Conservation (phyloP, 78 protist genomes). For the Dictyostelium firmibasis region DNA sequence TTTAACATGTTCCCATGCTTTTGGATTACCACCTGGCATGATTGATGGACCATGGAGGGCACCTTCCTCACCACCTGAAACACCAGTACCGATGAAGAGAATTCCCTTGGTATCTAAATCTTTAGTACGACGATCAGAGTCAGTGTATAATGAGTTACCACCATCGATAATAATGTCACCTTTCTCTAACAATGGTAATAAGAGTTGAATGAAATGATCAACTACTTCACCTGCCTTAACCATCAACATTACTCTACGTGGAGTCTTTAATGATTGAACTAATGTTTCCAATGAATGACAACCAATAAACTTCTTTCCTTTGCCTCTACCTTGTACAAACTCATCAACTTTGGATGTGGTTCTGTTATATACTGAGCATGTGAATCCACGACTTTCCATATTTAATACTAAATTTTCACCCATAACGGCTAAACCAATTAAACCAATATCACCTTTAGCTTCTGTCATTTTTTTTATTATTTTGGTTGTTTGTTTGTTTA, state of each 20-base stretch:
- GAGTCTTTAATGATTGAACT: conserved; percentile 80
- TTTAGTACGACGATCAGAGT: conserved; percentile 88
- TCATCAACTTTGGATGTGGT: conserved; percentile 88
- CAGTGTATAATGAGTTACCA: conserved; percentile 94
- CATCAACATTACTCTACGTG: conserved; percentile 93
- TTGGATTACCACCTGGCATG: conserved; percentile 97
- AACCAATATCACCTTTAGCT: conserved; percentile 63
- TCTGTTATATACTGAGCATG: conserved; percentile 87
- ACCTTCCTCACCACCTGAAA: conserved; percentile 99
- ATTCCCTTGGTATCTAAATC: conserved; percentile 84
- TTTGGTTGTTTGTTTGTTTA: background rate
- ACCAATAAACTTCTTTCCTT: conserved; percentile 87
- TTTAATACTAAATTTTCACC: conserved; percentile 97
- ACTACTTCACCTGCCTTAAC: conserved; percentile 95
- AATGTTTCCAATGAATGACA: conserved; percentile 85
- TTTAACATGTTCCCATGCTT: conserved; percentile 78
- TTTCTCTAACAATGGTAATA: conserved; percentile 77
- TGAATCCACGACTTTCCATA: conserved; percentile 93
- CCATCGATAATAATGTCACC: conserved; percentile 97
- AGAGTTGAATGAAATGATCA: conserved; percentile 84
- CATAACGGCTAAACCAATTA: conserved; percentile 97
- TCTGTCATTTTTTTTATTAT: background rate
- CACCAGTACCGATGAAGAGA: conserved; percentile 95
- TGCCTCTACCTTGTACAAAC: conserved; percentile 83
- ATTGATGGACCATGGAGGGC: conserved; percentile 98